Evolutionary conservation across 169 alveolate species (phyloP).

Genomic region (Plasmodium knowlesi): DNA sequence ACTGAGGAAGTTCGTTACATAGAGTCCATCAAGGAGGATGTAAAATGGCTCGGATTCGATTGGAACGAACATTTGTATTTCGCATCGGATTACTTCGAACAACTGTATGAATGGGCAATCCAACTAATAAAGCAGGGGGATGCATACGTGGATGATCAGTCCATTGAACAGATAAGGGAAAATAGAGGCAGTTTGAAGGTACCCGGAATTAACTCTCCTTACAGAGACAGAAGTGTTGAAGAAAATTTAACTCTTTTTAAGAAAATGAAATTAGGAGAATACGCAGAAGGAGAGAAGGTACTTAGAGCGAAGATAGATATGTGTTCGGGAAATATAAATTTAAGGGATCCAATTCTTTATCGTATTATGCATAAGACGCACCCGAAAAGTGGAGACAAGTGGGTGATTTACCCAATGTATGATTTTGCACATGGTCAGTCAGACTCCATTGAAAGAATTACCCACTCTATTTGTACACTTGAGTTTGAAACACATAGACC

Average conservation of each 20-base stretch:
- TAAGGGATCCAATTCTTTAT: conserved; percentile 98
- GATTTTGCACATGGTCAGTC: conserved; percentile 99
- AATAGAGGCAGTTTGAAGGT: conserved; percentile 90
- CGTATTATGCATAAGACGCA: conserved; percentile 91
- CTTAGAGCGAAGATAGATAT: conserved; percentile 98
- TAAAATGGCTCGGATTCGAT: conserved; percentile 97
- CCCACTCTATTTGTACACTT: conserved; percentile 98
- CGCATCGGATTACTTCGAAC: conserved; percentile 98
- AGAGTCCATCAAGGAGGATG: conserved; percentile 93
- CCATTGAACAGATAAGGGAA: conserved; percentile 93
- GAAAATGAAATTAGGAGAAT: conserved; percentile 95
- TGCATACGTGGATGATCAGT: conserved; percentile 98
- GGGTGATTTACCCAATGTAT: conserved; percentile 99
- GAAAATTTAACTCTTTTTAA: conserved; percentile 96
- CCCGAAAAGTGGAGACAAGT: conserved; percentile 97
- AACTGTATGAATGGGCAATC: conserved; percentile 96
- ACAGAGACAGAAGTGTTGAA: conserved; percentile 95
- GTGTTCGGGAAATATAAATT: conserved; percentile 96
- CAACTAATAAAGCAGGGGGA: conserved; percentile 94
- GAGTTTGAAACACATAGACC: conserved; percentile 99
- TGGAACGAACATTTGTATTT: conserved; percentile 93
- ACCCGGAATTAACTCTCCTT: conserved; percentile 93
- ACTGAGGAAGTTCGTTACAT: conserved; percentile 96
- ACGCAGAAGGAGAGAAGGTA: conserved; percentile 95
- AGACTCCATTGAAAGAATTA: conserved; percentile 97